Evolutionary conservation across 176 grass and related monocot species (phyloP), one percentile per base, ranked within the genome.

Genomic region (Oryza nivara): DNA sequence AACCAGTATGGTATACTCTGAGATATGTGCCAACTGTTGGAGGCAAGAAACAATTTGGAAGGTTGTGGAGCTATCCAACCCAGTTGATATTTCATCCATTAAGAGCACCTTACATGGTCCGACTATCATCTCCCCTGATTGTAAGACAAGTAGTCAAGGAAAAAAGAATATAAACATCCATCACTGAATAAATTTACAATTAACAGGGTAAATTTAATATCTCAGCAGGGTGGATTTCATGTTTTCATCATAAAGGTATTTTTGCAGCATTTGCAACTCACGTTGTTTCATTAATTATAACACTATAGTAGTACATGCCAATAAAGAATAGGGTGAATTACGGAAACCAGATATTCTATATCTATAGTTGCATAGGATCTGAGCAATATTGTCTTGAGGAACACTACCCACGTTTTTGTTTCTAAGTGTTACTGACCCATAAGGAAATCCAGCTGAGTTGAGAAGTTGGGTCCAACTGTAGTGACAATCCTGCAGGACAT

Each of bases 1-100:
- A 30, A 94, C 82, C 75, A 94, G 15, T 9, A 89, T 80, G 20
- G 92, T 97, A 38, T 70, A 94, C 58, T 92, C 84, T 10, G 86
- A 75, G 28, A 94, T 78, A 48, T 97, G 95, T 34, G 86, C 88
- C 22, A 92, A 28, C 47, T 97, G 95, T 72, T 91, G 92, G 63
- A 97, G 92, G 60, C 86, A 97, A 44, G 92, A 81, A 72, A 97
- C 83, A 67, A 97, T 91, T 73, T 94, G 95, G 63, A 89, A 91
- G 19, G 95, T 97, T 9, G 95, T 97, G 23, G 92, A 89, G 75
- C 92, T 94, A 22, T 97, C 95, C 52, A 97, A 67, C 44, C 95
- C 92, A 48, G 90, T 92, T 83, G 95, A 97, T 82, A 97, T 97
- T 86, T 97, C 95, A 87, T 97, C 95, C 95, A 97, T 97, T 58